phyloP scores from a whole-genome alignment of 2,329 filamentous ascomycete species.

The Penicillium sclerotiorum region DNA sequence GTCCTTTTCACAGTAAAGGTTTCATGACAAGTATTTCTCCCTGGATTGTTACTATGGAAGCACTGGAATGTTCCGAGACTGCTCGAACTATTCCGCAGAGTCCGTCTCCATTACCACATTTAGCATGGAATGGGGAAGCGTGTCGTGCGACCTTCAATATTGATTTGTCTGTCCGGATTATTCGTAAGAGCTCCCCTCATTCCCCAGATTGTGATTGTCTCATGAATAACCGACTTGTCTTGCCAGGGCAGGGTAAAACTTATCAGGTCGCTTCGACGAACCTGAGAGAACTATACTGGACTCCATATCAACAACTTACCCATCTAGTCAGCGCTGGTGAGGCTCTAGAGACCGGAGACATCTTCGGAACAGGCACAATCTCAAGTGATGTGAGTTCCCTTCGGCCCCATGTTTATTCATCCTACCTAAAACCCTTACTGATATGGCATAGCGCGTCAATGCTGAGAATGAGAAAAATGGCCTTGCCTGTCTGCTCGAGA shows the following conservation, averaged over 20 bases:
- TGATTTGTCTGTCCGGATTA: constrained; percentile 13
- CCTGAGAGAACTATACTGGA: constrained; percentile 31
- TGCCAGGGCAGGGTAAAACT: constrained; percentile 18
- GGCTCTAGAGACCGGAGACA: constrained; percentile 26
- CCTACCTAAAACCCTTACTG: not conserved
- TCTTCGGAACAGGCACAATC: constrained; percentile 31
- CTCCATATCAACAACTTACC: constrained; percentile 27
- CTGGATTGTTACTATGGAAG: constrained; percentile 64
- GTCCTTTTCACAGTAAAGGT: constrained; percentile 64
- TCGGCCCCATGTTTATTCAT: too few relatives aligned
- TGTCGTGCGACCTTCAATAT: not conserved
- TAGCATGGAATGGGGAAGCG: not conserved
- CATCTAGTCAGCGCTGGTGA: constrained; percentile 26
- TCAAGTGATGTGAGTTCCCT: constrained; percentile 16
- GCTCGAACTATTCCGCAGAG: not conserved
- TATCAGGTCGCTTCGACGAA: constrained; percentile 23
- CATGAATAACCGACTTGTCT: too few relatives aligned
- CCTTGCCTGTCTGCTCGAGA: not conserved
- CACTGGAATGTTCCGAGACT: constrained; percentile 38
- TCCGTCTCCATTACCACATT: not conserved
- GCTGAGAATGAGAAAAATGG: not conserved
- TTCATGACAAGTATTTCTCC: constrained; percentile 63
- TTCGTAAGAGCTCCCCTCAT: too few relatives aligned
- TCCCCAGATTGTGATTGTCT: too few relatives aligned
- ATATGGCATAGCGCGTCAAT: not conserved